Percentiles rank a stretch among this genome's conserved stretches.
Evolutionary conservation across 2,329 filamentous ascomycete genomes (phyloP).

Genomic region (Lithohypha guttulata): DNA sequence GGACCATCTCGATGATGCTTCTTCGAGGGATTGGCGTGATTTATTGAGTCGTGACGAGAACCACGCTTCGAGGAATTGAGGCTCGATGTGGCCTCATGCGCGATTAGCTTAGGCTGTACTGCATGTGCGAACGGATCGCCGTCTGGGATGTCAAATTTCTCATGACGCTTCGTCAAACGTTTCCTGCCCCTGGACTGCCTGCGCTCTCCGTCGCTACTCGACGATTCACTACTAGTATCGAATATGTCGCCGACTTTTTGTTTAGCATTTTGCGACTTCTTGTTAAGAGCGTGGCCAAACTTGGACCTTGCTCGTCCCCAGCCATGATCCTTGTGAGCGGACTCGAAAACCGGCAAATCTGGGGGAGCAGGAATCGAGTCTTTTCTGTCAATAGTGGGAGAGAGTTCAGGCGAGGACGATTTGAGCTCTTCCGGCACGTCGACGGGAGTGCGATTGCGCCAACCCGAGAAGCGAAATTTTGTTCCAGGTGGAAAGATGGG

Average conservation of each 20-base stretch:
- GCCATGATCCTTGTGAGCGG: slow-evolving; percentile 14
- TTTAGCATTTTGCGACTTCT: slow-evolving; percentile 11
- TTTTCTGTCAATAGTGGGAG: not conserved
- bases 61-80: not conserved
- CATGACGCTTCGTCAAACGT: not conserved
- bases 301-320: slow-evolving; percentile 14
- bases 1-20: not conserved
- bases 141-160: slow-evolving; percentile 5
- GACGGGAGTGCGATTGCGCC: slow-evolving; percentile 18
- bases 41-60: not conserved
- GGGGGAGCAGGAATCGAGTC: slow-evolving; percentile 4
- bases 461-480: slow-evolving; percentile 23
- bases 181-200: not conserved
- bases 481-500: slow-evolving; percentile 46
- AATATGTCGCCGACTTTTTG: slow-evolving; percentile 15
- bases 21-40: not conserved
- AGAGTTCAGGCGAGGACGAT: slow-evolving; percentile 10
- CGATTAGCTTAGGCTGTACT: not conserved
- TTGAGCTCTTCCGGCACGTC: slow-evolving; percentile 14
- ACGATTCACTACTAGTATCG: slow-evolving; percentile 16
- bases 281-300: slow-evolving; percentile 14
- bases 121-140: slow-evolving; percentile 4
- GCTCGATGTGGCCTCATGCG: too few species aligned
- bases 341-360: slow-evolving; percentile 19
- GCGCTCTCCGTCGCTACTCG: slow-evolving; percentile 10